Conservation (phyloP, 257 asterid genomes). For the Solanum arcanum region DNA sequence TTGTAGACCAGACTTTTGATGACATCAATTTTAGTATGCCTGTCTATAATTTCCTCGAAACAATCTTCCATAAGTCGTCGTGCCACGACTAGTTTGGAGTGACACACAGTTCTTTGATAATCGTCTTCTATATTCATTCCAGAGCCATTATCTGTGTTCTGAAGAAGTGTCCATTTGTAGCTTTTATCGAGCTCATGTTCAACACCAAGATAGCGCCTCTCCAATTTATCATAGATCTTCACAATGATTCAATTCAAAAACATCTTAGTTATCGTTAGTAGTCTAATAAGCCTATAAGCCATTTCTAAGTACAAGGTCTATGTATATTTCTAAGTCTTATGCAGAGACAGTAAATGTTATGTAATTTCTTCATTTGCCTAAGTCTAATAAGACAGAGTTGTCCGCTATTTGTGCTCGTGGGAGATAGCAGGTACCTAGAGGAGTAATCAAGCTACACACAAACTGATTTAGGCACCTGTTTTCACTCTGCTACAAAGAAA, state of each 20-base stretch:
- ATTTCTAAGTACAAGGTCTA: background rate
- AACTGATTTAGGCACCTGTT: background rate
- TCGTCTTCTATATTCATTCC: slow-evolving; percentile 13
- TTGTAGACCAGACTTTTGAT: slow-evolving; percentile 40
- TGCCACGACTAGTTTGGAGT: slow-evolving; percentile 53
- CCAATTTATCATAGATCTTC: slow-evolving; percentile 24
- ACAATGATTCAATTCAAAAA: background rate
- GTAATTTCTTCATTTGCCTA: background rate
- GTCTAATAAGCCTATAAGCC: background rate
- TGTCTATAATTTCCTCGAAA: slow-evolving; percentile 36
- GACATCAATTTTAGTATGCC: slow-evolving; percentile 26
- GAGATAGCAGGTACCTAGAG: background rate
- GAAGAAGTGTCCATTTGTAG: slow-evolving; percentile 43
- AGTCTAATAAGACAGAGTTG: background rate
- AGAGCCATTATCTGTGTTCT: slow-evolving; percentile 11
- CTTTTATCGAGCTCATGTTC: slow-evolving; percentile 24
- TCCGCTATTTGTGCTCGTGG: background rate
- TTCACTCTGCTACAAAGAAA: background rate
- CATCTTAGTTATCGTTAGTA: background rate
- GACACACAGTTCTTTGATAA: slow-evolving; percentile 26
- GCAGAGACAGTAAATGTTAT: background rate
- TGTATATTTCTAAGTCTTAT: background rate
- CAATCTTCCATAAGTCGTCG: slow-evolving; percentile 40
- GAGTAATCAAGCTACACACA: background rate
- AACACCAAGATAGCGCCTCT: slow-evolving; percentile 17